Conservation (phyloP, 495 filamentous ascomycete species). For the Xylaria scruposa region DNA sequence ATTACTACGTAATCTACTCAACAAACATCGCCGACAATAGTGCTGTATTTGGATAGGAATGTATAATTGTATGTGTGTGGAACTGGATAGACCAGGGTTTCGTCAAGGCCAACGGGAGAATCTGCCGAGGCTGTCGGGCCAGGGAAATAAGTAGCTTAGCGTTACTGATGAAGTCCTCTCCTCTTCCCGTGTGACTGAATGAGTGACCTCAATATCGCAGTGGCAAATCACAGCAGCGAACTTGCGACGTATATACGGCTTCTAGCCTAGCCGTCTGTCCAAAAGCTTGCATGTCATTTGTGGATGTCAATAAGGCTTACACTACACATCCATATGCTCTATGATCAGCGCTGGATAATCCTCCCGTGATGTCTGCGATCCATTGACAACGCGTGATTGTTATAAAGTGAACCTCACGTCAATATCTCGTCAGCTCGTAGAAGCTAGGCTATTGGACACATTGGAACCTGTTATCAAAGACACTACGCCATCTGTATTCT, state of each 20-base stretch:
- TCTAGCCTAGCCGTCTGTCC: background rate
- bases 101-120: constrained; percentile 10
- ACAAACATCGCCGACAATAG: constrained; percentile 1
- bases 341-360: background rate
- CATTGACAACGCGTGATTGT: constrained; percentile 6
- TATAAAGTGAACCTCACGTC: constrained; percentile 17
- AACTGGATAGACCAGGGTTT: background rate
- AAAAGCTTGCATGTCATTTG: background rate
- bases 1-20: constrained; percentile 5
- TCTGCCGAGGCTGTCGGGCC: constrained; percentile 18
- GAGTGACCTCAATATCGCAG: background rate
- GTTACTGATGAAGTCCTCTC: background rate
- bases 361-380: constrained; percentile 9
- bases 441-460: constrained; percentile 10
- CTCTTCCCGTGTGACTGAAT: constrained; percentile 5
- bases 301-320: constrained; percentile 12
- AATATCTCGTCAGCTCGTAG: constrained; percentile 22
- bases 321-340: background rate
- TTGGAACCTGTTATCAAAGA: constrained; percentile 7
- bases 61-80: constrained; percentile 1
- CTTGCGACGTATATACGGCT: background rate
- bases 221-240: constrained; percentile 10
- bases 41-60: constrained; percentile 6
- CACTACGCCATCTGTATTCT: background rate
- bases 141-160: constrained; percentile 1